Conservation (phyloP, 352 stramenopile species). For the Plasmopara muralis region DNA sequence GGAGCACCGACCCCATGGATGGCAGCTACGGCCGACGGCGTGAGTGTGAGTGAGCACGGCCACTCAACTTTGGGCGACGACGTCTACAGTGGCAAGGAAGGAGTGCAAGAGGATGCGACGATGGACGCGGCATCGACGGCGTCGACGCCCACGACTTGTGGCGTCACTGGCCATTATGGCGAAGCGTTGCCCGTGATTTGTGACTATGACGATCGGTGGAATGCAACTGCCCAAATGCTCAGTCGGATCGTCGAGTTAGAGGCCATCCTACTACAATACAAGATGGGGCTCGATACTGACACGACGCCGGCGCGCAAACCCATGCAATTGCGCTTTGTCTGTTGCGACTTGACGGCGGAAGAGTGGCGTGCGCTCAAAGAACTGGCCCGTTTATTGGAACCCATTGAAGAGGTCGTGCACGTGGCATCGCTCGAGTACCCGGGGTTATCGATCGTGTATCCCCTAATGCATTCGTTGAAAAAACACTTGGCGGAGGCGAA, state of each 20-base stretch:
- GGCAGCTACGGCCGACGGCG: slow-evolving; percentile 19
- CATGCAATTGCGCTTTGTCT: slow-evolving; percentile 76
- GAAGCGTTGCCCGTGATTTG: slow-evolving; percentile 61
- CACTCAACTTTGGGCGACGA: slow-evolving; percentile 16
- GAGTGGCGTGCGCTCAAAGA: slow-evolving; percentile 71
- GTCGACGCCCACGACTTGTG: slow-evolving; percentile 6
- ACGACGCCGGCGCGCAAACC: slow-evolving; percentile 57
- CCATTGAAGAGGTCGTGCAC: slow-evolving; percentile 58
- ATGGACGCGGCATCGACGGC: slow-evolving; percentile 8
- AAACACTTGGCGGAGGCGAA: slow-evolving; percentile 59
- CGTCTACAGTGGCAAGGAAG: slow-evolving; percentile 13
- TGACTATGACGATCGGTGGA: slow-evolving; percentile 71
- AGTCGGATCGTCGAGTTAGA: slow-evolving; percentile 75
- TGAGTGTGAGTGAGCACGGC: slow-evolving; percentile 23
- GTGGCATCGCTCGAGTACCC: slow-evolving; percentile 62
- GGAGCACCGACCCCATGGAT: slow-evolving; percentile 20
- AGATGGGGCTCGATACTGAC: slow-evolving; percentile 67
- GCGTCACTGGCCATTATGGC: slow-evolving; percentile 1
- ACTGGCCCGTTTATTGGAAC: slow-evolving; percentile 53
- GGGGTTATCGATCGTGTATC: slow-evolving; percentile 59
- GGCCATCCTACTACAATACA: slow-evolving; percentile 64
- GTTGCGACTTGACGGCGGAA: slow-evolving; percentile 57
- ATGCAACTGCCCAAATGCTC: slow-evolving; percentile 75
- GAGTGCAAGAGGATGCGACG: slow-evolving; percentile 5
- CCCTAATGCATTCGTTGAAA: slow-evolving; percentile 59